phyloP scores from a whole-genome alignment of 2,329 filamentous ascomycete species.

The Scedosporium boydii region DNA sequence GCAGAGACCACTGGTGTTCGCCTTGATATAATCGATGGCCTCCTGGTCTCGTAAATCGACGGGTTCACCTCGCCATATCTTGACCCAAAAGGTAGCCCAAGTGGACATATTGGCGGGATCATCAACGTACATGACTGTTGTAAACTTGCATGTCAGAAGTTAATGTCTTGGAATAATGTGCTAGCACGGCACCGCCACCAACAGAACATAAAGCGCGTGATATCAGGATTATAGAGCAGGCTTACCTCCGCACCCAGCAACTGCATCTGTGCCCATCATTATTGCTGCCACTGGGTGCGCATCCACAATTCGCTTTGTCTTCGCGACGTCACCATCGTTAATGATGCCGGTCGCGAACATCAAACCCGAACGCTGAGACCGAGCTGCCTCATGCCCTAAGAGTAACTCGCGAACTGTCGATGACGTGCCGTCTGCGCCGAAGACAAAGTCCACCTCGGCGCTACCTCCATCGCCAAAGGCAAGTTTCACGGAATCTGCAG shows the following conservation, averaged over 20 bases:
- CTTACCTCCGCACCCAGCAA: slow-evolving; percentile 21
- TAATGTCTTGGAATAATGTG: not conserved
- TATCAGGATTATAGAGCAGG: not conserved
- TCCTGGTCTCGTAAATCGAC: slow-evolving; percentile 21
- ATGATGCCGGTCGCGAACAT: slow-evolving; percentile 20
- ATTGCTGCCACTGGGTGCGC: slow-evolving; percentile 21
- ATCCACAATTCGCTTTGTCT: slow-evolving; percentile 16
- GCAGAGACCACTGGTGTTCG: slow-evolving; percentile 15
- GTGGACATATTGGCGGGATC: slow-evolving; percentile 14
- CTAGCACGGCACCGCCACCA: not conserved
- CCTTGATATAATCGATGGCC: slow-evolving; percentile 22
- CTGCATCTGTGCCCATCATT: slow-evolving; percentile 18
- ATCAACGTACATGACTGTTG: slow-evolving; percentile 15
- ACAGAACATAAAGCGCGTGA: not conserved
- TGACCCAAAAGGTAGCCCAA: slow-evolving; percentile 26
- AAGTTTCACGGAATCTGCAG: slow-evolving; percentile 12
- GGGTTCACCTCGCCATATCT: slow-evolving; percentile 21
- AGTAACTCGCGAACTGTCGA: slow-evolving; percentile 21
- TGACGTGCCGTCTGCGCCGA: slow-evolving; percentile 22
- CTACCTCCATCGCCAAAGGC: slow-evolving; percentile 12
- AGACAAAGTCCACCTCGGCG: slow-evolving; percentile 16
- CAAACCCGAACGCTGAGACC: slow-evolving; percentile 15
- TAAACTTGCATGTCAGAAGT: not conserved
- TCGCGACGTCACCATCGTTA: slow-evolving; percentile 15
- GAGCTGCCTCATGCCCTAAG: slow-evolving; percentile 16